Conservation (phyloP, 2,329 filamentous ascomycete species). For the Alternaria brassicicola region DNA sequence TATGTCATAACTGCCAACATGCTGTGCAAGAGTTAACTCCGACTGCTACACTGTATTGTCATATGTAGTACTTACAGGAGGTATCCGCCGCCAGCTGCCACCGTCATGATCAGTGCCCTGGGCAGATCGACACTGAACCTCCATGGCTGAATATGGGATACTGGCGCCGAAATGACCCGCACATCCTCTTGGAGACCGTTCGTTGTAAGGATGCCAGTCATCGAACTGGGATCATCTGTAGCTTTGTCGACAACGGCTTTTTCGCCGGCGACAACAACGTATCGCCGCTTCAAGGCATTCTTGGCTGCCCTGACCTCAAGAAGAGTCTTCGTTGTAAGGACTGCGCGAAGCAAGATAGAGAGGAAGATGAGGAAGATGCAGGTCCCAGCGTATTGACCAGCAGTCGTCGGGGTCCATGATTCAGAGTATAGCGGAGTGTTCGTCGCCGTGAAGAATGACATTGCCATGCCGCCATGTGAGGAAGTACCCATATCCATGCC, state of each 20-base stretch:
- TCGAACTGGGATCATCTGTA: constrained; percentile 61
- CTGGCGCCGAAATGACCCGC: constrained; percentile 68
- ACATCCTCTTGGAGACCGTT: constrained; percentile 84
- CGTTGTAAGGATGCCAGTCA: constrained; percentile 70
- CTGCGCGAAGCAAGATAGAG: constrained; percentile 69
- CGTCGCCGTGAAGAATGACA: constrained; percentile 69
- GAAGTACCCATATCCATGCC: constrained; percentile 30
- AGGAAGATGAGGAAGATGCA: constrained; percentile 90
- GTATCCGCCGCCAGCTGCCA: constrained; percentile 80
- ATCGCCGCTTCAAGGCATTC: constrained; percentile 74
- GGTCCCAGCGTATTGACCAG: constrained; percentile 80
- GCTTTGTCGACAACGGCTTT: constrained; percentile 64
- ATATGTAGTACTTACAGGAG: constrained; percentile 70
- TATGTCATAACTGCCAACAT: constrained; percentile 94
- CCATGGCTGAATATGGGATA: constrained; percentile 69
- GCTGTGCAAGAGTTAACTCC: constrained; percentile 55
- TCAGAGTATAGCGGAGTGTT: constrained; percentile 69
- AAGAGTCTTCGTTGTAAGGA: constrained; percentile 71
- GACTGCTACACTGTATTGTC: not conserved
- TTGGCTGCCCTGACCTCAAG: constrained; percentile 73
- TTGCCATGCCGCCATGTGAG: constrained; percentile 53
- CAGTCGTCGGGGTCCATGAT: constrained; percentile 73
- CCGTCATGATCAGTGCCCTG: constrained; percentile 71
- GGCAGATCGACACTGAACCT: constrained; percentile 79
- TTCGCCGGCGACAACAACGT: constrained; percentile 74